These are phyloP conservation scores for Blastobotrys peoriensis DNA, from an alignment of 805 yeast species.

Conservation along the genomic window DNA sequence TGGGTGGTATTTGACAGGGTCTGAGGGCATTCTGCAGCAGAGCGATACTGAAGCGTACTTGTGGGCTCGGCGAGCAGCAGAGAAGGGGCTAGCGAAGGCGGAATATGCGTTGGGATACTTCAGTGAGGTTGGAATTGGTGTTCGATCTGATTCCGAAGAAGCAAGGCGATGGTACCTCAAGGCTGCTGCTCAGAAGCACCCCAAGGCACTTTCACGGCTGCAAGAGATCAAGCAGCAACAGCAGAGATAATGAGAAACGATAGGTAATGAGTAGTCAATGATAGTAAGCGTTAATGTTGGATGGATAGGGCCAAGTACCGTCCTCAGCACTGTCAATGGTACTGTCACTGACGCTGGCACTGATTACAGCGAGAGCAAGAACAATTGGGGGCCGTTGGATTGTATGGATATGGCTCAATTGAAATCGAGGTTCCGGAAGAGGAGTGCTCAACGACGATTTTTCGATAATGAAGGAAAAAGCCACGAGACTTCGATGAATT, in stretches of 20 bases:
- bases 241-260: not conserved
- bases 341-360: too few species aligned
- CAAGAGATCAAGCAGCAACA: constrained; percentile 20
- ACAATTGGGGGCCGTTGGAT: too few species aligned
- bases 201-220: constrained; percentile 43
- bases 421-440: too few species aligned
- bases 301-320: too few species aligned
- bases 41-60: constrained; percentile 64
- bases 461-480: too few species aligned
- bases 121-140: constrained; percentile 66
- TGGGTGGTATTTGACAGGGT: constrained; percentile 79
- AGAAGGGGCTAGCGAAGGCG: constrained; percentile 60
- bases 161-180: constrained; percentile 51
- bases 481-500: too few species aligned
- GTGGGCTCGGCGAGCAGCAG: constrained; percentile 71
- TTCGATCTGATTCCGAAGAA: constrained; percentile 40
- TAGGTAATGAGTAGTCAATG: not conserved
- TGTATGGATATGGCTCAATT: too few species aligned
- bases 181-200: constrained; percentile 61
- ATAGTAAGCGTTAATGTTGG: too few species aligned
- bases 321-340: too few species aligned
- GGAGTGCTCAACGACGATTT: too few species aligned
- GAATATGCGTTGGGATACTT: constrained; percentile 69
- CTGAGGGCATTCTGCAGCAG: constrained; percentile 48
- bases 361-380: too few species aligned